Evolutionary conservation across 1,284 basidiomycete genomes (phyloP), one percentile per base, ranked within the genome.

Genomic region (Cryptococcus sp.): DNA sequence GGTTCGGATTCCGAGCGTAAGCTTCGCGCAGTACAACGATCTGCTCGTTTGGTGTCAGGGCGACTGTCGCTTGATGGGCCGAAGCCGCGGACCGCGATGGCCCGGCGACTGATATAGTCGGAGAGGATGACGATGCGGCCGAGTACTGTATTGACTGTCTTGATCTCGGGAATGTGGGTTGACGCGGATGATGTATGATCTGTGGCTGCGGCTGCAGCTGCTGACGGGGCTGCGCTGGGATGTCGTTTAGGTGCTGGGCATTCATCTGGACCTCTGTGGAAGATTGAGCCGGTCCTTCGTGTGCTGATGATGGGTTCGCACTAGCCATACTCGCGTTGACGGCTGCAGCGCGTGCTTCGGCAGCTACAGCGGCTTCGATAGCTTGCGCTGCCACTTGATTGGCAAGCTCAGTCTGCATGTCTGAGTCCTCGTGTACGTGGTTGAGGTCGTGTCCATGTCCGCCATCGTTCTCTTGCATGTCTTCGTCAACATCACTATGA

Each of bases 1-100:
- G 75, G 56, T 68, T 72, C 7, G 75, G 75, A 55, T 77, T 77
- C 1, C 68, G 53, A 11, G 70, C 64, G 47, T 76, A 77, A 7
- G 60, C 64, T 50, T 72, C 71, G 35, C 75, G 64, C 39, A 77
- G 58, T 1, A 76, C 62, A 11, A 60, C 60, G 20, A 77, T 65
- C 57, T 77, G 75, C 48, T 71, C 66, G 22, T 64, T 53, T 2
- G 52, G 52, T 16, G 56, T 41, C 30, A 60, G 23, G 54, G 55
- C 25, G 46, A 54, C 27, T 56, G 54, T 47, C n/a, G 25, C 30
- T 46, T n/a, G 27, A 46, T 16, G 53, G 15, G 40, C 45, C 8
- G 42, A n/a, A 22, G 46, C 40, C 15, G 16, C 11, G 49, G 55
- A 47, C 1, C n/a, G 42, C 16, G 45, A 25, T 40, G 30, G 30